Conservation (phyloP, 345 rosid genomes). For the Eucalyptus cloeziana region DNA sequence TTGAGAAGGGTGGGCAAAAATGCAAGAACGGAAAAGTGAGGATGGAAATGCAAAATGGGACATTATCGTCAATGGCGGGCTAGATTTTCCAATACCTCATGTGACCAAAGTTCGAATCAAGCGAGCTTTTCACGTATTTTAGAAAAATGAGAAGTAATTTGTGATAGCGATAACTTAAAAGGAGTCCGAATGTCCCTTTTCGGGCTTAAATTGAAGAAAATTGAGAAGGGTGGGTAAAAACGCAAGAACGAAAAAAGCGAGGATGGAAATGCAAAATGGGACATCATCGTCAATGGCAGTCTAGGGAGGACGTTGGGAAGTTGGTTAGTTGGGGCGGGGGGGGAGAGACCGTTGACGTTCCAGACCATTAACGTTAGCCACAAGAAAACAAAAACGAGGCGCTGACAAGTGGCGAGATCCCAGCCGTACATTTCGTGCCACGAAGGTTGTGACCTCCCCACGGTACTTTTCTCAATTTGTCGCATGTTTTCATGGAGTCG, state of each 20-base stretch:
- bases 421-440: neutral
- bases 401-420: neutral
- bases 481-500: neutral
- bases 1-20: neutral
- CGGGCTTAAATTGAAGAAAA: neutral
- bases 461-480: neutral
- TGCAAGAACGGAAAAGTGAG: no score
- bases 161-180: neutral
- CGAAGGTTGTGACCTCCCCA: neutral
- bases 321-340: neutral
- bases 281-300: neutral
- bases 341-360: neutral
- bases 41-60: no score
- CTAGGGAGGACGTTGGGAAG: neutral
- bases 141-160: neutral
- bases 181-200: neutral
- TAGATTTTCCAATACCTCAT: no score
- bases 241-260: no score
- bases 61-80: no score
- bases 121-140: neutral
- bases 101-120: no score
- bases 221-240: neutral
- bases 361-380: neutral
- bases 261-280: neutral
- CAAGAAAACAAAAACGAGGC: neutral